Evolutionary conservation across 192 early-diverging fungal genomes (phyloP).

Genomic region (Spizellomyces punctatus): DNA sequence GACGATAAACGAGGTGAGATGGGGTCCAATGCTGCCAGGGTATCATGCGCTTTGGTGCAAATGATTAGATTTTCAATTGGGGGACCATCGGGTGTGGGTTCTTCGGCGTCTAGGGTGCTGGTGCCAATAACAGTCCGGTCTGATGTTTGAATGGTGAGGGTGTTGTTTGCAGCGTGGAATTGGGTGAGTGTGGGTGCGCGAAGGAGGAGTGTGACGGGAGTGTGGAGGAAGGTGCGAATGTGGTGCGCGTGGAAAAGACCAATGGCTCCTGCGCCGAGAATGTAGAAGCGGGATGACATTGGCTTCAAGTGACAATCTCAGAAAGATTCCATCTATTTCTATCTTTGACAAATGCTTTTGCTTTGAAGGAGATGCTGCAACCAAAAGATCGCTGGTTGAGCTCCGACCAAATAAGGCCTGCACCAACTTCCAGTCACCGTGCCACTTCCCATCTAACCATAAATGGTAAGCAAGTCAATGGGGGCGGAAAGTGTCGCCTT

Average conservation of each 20-base stretch:
- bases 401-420: no score
- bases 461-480: no score
- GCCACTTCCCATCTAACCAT: no score
- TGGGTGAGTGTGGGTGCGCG: conserved; percentile 49
- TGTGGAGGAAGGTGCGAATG: conserved; percentile 46
- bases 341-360: no score
- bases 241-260: conserved; percentile 66
- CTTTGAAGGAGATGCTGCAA: no score
- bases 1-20: conserved; percentile 50
- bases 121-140: not conserved
- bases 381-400: no score
- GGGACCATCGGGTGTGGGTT: conserved; percentile 19
- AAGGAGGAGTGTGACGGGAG: conserved; percentile 61
- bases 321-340: no score
- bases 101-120: conserved; percentile 3
- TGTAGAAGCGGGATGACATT: conserved; percentile 43
- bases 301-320: not conserved
- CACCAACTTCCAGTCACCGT: no score
- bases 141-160: not conserved
- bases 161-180: not conserved
- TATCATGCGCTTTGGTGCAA: conserved; percentile 70
- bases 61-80: conserved; percentile 59
- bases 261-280: conserved; percentile 73
- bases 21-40: conserved; percentile 48
- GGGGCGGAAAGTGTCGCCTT: no score